A percentile compares a stretch with the other conserved stretches of the same genome.
phyloP scores from a whole-genome alignment of 2,329 filamentous ascomycete genomes.

The Claviceps spartinae region DNA sequence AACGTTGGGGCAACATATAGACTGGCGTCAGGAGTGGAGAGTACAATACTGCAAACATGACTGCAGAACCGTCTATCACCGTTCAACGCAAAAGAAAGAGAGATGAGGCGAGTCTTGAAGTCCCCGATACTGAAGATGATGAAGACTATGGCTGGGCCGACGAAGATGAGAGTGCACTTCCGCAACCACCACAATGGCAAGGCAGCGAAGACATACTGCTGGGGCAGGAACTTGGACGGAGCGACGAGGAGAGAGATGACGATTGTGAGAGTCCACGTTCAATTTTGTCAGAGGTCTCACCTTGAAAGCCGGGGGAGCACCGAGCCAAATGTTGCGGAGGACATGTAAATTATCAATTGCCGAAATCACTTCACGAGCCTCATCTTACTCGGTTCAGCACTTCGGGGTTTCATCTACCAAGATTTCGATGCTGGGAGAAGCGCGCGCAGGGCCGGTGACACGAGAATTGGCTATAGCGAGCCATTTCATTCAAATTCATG shows the following conservation, averaged over 20 bases:
- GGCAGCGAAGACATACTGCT: conserved; percentile 51
- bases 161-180: conserved; percentile 47
- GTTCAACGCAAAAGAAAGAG: conserved; percentile 50
- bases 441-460: conserved; percentile 1
- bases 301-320: conserved; percentile 13
- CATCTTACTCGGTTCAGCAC: background rate
- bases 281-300: conserved; percentile 7
- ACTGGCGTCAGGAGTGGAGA: conserved; percentile 28
- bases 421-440: background rate
- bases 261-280: conserved; percentile 4
- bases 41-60: conserved; percentile 21
- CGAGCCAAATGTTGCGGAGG: conserved; percentile 14
- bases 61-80: conserved; percentile 21
- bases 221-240: conserved; percentile 30
- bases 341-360: background rate
- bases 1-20: conserved; percentile 17
- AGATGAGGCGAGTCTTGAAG: conserved; percentile 42
- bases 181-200: conserved; percentile 52
- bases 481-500: background rate
- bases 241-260: conserved; percentile 18
- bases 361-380: conserved; percentile 4
- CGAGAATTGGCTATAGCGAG: background rate
- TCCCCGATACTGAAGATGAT: conserved; percentile 49
- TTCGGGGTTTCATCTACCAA: background rate
- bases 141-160: conserved; percentile 64